These are phyloP conservation scores for Zygosaccharomyces sapae DNA, from an alignment of 1,139 yeast species.

Conservation along the genomic window DNA sequence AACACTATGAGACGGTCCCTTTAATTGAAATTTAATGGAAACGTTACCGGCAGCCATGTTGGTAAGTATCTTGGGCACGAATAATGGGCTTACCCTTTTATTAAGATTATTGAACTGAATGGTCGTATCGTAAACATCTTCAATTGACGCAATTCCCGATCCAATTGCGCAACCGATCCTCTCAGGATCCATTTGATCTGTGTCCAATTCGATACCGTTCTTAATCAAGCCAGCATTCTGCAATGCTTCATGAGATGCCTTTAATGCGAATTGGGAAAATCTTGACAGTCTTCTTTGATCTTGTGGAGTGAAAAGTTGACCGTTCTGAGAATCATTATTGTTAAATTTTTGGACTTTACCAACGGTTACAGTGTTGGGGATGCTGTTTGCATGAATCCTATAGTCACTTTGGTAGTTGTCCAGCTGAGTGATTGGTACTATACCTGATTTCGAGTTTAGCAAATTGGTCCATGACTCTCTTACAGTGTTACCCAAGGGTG, in stretches of 20 bases:
- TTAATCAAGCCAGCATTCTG: slow-evolving; percentile 47
- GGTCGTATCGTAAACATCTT: slow-evolving; percentile 60
- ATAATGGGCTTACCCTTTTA: slow-evolving; percentile 74
- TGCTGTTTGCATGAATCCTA: slow-evolving; percentile 32
- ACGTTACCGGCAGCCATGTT: slow-evolving; percentile 96
- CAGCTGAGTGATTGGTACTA: slow-evolving; percentile 50
- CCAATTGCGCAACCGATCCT: slow-evolving; percentile 76
- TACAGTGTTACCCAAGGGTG: slow-evolving; percentile 80
- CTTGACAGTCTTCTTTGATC: slow-evolving; percentile 56
- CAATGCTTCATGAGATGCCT: slow-evolving; percentile 75
- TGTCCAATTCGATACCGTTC: slow-evolving; percentile 14
- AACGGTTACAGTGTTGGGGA: slow-evolving; percentile 56
- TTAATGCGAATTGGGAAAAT: slow-evolving; percentile 75
- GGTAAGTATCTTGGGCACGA: slow-evolving; percentile 75
- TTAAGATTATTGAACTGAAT: slow-evolving; percentile 56
- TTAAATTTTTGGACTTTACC: slow-evolving; percentile 42
- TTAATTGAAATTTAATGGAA: slow-evolving; percentile 67
- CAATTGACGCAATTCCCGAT: slow-evolving; percentile 87
- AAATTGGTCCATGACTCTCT: slow-evolving; percentile 52
- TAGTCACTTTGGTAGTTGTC: slow-evolving; percentile 50
- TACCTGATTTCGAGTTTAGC: slow-evolving; percentile 48
- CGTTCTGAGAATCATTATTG: slow-evolving; percentile 25
- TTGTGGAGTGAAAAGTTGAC: slow-evolving; percentile 26
- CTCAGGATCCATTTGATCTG: slow-evolving; percentile 35
- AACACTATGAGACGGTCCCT: slow-evolving; percentile 85